Evolutionary conservation across 2,329 filamentous ascomycete species (phyloP), one percentile per base, ranked within the genome.

Genomic region (Coleophoma crateriformis): DNA sequence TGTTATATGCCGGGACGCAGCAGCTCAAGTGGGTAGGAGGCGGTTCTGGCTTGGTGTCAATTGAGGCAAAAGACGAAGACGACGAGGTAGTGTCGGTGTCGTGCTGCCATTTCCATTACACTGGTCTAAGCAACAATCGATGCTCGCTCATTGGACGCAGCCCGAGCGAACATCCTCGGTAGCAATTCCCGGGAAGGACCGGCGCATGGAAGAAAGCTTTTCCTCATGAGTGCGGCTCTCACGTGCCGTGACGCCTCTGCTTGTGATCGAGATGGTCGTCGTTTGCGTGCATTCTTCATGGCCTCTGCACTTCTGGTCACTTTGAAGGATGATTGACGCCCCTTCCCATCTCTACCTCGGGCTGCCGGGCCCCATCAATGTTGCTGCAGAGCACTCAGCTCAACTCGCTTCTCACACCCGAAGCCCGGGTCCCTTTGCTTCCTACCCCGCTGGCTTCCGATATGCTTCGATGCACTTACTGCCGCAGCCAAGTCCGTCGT

Each of bases 121-220:
- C n/a, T 44, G 41, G 41, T 27, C 41, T 44, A 44, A 44, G 41
- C 41, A 44, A n/a, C 20, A 44, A 44, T 44, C 41, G 20, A 44
- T n/a, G n/a, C 41, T n/a, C 15, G 11, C 27, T 8, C 22, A 32
- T 44, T n/a, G 41, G 14, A n/a, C 35, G 11, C 35, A 17, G 35
- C 14, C 14, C 6, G 32, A 27, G 11, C n/a, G 19, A 32, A 44
- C 20, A 32, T 15, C 41, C 41, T 44, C 41, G 41, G 41, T 27
- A 27, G 32, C 14, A n/a, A n/a, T 33, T 32, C n/a, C 27, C 41
- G 41, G 41, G 20, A 33, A 33, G 41, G 41, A 44, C 20, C 41
- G 41, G 41, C 35, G 35, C 14, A 17, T 38, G 35, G 15, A n/a
- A n/a, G 35, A 27, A 27, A 27, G 27, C 27, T 17, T 38, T 38